phyloP scores from a whole-genome alignment of 345 rosid genomes.

The Moringa oleifera region DNA sequence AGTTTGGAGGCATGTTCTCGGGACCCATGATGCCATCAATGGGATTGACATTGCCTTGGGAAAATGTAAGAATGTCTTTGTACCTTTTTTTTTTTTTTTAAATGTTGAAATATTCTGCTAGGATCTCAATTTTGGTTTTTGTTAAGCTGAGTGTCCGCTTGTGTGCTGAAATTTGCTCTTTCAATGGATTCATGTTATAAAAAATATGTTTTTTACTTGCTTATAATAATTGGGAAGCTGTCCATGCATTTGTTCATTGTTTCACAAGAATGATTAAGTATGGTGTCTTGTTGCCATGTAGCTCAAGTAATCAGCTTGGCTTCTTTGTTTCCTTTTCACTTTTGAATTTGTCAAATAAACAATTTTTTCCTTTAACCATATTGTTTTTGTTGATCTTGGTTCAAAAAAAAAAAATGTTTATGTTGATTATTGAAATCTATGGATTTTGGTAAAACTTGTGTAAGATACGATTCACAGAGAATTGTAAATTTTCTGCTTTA shows the following conservation, averaged over 20 bases:
- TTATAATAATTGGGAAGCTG: background rate
- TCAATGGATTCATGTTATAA: background rate
- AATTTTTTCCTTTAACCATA: background rate
- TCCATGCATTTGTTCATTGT: background rate
- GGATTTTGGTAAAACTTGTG: background rate
- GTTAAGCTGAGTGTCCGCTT: background rate
- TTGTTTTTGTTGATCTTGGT: background rate
- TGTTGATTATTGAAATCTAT: background rate
- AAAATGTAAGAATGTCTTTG: slow-evolving; percentile 49
- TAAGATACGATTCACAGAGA: background rate
- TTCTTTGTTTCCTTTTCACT: too few relatives aligned
- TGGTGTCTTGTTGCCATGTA: background rate
- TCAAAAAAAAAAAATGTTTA: background rate
- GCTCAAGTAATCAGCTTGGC: background rate
- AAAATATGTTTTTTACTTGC: background rate
- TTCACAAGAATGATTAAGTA: background rate
- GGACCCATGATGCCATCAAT: slow-evolving; percentile 57
- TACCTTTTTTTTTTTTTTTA: background rate
- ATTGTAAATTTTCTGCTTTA: background rate
- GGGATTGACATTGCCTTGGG: slow-evolving; percentile 79
- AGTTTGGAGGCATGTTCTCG: slow-evolving; percentile 96
- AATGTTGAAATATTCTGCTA: background rate
- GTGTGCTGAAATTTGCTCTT: background rate
- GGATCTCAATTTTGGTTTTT: background rate
- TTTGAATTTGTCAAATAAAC: background rate